Percentiles rank a stretch among this genome's conserved stretches.
These are phyloP conservation scores for Candida hispaniensis DNA, from an alignment of 805 yeast genomes.

Conservation along the genomic window DNA sequence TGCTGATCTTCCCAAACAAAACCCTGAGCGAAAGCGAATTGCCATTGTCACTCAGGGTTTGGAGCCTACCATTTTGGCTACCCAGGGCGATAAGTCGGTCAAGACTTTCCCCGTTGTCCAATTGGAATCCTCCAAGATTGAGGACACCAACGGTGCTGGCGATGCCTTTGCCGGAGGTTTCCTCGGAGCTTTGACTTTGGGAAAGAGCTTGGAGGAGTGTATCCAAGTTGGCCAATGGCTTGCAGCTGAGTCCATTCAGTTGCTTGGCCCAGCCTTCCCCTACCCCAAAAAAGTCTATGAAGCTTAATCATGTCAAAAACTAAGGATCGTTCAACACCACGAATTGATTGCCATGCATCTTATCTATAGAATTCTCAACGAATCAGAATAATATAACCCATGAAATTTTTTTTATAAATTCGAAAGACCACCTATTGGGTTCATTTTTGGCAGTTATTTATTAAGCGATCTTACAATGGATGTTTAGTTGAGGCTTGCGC, in stretches of 20 bases:
- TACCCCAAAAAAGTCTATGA: constrained; percentile 46
- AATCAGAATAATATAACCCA: too few species aligned
- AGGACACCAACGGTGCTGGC: constrained; percentile 98
- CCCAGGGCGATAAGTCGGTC: constrained; percentile 42
- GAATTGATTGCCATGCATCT: too few species aligned
- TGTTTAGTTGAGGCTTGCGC: too few species aligned
- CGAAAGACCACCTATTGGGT: too few species aligned
- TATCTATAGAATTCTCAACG: too few species aligned
- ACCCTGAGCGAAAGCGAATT: constrained; percentile 58
- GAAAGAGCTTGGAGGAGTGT: constrained; percentile 45
- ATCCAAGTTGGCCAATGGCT: constrained; percentile 94
- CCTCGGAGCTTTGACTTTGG: constrained; percentile 75
- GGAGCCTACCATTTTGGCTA: constrained; percentile 75
- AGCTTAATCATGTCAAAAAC: too few species aligned
- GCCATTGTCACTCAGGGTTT: constrained; percentile 94
- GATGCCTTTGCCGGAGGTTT: constrained; percentile 98
- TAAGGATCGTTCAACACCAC: too few species aligned
- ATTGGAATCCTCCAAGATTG: constrained; percentile 54
- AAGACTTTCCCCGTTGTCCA: constrained; percentile 58
- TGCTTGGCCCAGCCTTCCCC: constrained; percentile 92
- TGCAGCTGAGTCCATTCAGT: constrained; percentile 83
- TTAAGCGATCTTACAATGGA: too few species aligned
- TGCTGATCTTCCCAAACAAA: constrained; percentile 68
- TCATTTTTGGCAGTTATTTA: too few species aligned
- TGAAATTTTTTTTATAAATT: too few species aligned